Conservation (phyloP, 192 early-diverging fungal species). For the Coemansia sp. region DNA sequence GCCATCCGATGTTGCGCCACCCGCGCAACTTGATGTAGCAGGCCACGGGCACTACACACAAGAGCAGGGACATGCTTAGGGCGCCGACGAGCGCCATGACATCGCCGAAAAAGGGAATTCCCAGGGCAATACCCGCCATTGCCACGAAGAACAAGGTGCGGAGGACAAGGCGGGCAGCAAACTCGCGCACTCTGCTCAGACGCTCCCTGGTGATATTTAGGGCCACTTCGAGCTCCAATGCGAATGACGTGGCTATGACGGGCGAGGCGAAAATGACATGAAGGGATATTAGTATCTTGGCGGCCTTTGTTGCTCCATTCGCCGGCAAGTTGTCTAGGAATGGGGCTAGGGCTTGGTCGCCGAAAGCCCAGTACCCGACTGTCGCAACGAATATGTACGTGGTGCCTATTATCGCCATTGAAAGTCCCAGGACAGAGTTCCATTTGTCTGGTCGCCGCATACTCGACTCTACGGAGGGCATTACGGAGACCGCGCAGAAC, state of each 20-base stretch:
- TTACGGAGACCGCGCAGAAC: conserved; percentile 75
- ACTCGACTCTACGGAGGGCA: conserved; percentile 73
- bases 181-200: conserved; percentile 48
- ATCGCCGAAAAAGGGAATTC: conserved; percentile 76
- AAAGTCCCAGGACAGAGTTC: conserved; percentile 60
- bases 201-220: conserved; percentile 58
- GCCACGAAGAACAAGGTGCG: conserved; percentile 58
- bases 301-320: conserved; percentile 58
- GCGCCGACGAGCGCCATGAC: conserved; percentile 77
- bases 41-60: conserved; percentile 74
- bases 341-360: conserved; percentile 59
- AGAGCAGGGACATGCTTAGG: conserved; percentile 65
- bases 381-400: conserved; percentile 71
- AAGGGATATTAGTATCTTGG: conserved; percentile 69
- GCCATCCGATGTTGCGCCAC: conserved; percentile 51
- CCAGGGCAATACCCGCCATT: conserved; percentile 59
- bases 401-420: conserved; percentile 60
- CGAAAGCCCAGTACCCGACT: conserved; percentile 72
- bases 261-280: conserved; percentile 84
- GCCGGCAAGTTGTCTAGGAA: conserved; percentile 66
- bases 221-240: conserved; percentile 66
- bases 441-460: conserved; percentile 70
- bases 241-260: conserved; percentile 69
- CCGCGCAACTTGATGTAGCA: conserved; percentile 72
- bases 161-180: conserved; percentile 51